Conservation (phyloP, 495 filamentous ascomycete species). For the Corynascus novoguineensis region DNA sequence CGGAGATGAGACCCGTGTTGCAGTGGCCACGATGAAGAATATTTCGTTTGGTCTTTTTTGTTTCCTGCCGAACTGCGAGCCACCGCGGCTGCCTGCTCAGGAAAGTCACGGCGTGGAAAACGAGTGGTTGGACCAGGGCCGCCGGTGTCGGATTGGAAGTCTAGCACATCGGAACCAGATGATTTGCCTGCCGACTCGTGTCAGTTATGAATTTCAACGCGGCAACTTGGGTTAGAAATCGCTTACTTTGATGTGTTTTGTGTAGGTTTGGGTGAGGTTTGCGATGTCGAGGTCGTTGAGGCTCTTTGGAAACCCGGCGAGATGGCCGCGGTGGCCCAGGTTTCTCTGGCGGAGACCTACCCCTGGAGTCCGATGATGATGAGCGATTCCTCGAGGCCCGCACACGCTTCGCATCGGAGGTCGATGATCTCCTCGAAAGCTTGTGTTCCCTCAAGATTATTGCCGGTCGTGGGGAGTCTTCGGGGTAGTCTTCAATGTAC, state of each 20-base stretch:
- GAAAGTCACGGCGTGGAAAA: not conserved
- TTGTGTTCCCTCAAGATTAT: constrained; percentile 28
- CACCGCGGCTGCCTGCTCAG: not conserved
- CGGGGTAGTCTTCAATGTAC: constrained; percentile 32
- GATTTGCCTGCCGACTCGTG: not conserved
- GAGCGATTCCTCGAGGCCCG: constrained; percentile 11
- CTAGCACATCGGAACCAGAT: not conserved
- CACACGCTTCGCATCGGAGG: constrained; percentile 17
- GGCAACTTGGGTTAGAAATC: not conserved
- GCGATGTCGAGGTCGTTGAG: not conserved
- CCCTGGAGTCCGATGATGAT: constrained; percentile 11
- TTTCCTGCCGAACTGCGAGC: constrained; percentile 17
- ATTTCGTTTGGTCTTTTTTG: constrained; percentile 9
- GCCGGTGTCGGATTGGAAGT: constrained; percentile 6
- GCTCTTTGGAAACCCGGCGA: constrained; percentile 6
- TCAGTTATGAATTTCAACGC: not conserved
- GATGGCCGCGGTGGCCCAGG: constrained; percentile 7
- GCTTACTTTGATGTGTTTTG: not conserved
- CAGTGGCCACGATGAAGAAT: constrained; percentile 25
- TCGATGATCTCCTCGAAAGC: constrained; percentile 19
- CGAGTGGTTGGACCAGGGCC: constrained; percentile 2
- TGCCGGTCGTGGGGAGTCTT: constrained; percentile 16
- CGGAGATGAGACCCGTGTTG: constrained; percentile 6
- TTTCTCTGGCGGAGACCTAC: constrained; percentile 21
- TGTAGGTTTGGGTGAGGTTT: not conserved